These are phyloP conservation scores for Mortierella claussenii DNA, from an alignment of 192 early-diverging fungal genomes.

Conservation along the genomic window DNA sequence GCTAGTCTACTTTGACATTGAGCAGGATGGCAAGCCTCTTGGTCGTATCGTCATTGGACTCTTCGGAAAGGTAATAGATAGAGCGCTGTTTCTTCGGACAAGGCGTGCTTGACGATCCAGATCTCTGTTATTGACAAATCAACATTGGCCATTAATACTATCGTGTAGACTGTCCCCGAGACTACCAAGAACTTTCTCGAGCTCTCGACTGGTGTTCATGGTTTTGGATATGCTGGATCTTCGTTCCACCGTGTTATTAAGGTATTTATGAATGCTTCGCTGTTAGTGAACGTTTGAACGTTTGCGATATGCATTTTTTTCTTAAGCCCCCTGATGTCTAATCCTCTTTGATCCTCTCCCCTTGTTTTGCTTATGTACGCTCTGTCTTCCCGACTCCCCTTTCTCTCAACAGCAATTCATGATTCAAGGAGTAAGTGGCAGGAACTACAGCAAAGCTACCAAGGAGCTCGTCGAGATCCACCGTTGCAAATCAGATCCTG, in stretches of 20 bases:
- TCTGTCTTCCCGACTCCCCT: too few species aligned
- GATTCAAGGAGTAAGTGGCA: constrained; percentile 60
- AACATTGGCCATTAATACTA: neutral
- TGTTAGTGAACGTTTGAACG: constrained; percentile 61
- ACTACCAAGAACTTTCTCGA: constrained; percentile 94
- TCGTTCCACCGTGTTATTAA: constrained; percentile 78
- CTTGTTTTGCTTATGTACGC: neutral
- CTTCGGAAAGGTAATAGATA: constrained; percentile 67
- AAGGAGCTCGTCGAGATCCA: too few species aligned
- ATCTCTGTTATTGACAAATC: too few species aligned
- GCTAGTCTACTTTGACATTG: constrained; percentile 91
- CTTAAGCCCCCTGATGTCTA: neutral
- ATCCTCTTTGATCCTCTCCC: neutral
- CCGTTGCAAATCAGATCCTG: too few species aligned
- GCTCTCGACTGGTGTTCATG: constrained; percentile 82
- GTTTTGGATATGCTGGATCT: constrained; percentile 53
- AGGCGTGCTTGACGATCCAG: neutral
- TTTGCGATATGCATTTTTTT: neutral
- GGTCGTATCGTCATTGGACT: constrained; percentile 79
- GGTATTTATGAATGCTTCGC: constrained; percentile 18
- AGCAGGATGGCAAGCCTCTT: constrained; percentile 78
- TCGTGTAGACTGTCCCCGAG: constrained; percentile 64
- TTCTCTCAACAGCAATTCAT: constrained; percentile 51
- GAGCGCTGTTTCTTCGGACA: neutral
- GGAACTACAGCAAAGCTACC: too few species aligned